A percentile compares a stretch with the other conserved stretches of the same genome.
phyloP scores from a whole-genome alignment of 2,329 filamentous ascomycete species.

The Fusarium sp. region DNA sequence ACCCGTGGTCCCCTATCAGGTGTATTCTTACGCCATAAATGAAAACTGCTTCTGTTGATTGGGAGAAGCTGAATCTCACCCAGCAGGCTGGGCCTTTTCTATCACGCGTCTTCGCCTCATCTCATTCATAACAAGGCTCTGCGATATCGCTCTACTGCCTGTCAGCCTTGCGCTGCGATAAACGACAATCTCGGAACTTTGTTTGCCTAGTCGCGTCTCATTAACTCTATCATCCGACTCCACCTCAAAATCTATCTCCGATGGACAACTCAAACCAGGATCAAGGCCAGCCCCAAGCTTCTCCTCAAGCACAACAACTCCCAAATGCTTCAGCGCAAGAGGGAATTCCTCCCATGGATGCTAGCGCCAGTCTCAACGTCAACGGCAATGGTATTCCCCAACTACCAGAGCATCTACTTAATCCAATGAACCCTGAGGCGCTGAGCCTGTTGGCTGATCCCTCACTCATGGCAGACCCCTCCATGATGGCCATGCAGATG shows the following conservation, averaged over 20 bases:
- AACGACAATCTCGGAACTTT: not conserved
- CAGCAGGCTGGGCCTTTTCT: constrained; percentile 42
- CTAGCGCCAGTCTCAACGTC: constrained; percentile 19
- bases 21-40: constrained; percentile 22
- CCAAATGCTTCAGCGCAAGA: constrained; percentile 18
- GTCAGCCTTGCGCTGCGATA: constrained; percentile 32
- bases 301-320: constrained; percentile 38
- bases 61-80: constrained; percentile 21
- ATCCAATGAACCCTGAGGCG: constrained; percentile 41
- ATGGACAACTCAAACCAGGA: constrained; percentile 41
- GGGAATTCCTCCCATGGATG: constrained; percentile 20
- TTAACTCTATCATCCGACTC: not conserved
- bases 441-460: constrained; percentile 45
- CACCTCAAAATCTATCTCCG: not conserved
- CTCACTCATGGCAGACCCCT: constrained; percentile 45
- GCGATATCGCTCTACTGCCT: constrained; percentile 25
- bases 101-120: constrained; percentile 33
- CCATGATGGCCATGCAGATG: constrained; percentile 45
- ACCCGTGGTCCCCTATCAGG: not conserved
- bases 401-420: constrained; percentile 37
- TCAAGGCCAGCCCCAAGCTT: constrained; percentile 37
- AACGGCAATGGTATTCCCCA: constrained; percentile 39
- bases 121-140: constrained; percentile 39
- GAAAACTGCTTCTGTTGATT: constrained; percentile 15
- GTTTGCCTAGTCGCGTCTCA: not conserved